Evolutionary conservation across 805 yeast species (phyloP), one percentile per base, ranked within the genome.

Genomic region (Candida jianshihensis): DNA sequence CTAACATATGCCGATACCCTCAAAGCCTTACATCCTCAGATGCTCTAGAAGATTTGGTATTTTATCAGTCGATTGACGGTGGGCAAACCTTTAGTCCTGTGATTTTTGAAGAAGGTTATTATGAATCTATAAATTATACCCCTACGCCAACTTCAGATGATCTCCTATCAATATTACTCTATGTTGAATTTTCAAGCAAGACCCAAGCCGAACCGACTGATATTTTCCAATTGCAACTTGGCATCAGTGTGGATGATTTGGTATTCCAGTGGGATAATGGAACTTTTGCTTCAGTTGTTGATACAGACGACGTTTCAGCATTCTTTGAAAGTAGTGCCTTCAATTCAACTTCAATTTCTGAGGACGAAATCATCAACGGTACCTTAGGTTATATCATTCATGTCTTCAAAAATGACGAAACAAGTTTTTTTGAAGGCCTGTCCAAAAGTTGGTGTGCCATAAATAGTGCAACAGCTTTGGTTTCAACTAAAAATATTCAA

Each of bases 381-480:
- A 29, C 31, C 5, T 29, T 24, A 13, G 24, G 19, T 5, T 29
- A 29, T 42, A 59, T 59, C 11, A 40, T 81, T 12, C 72, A 68
- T 47, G 48, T 82, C 3, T 80, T 72, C 44, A 60, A 72, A 2
- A 50, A 62, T 31, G 64, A 60, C 3, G 59, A 64, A 26, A 46
- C 52, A 8, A 49, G 60, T 36, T 51, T 61, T 37, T 63, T 71
- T 34, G 42, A 43, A 1, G 57, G 55, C 2, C 51, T 81, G 34
- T 66, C 69, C 33, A 60, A 61, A 41, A 79, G 90, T 33, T 74
- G 84, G 71, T 82, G 92, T 58, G 95, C 95, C 0, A 60, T 85
- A 7, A 57, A 68, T 33, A 67, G 66, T 34, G 82, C 73, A 14
- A 29, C 50, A 11, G 37, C 34, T 8, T 37, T 56, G 7, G 52